phyloP scores from a whole-genome alignment of 148 eudicot species.

The Simmondsia chinensis region DNA sequence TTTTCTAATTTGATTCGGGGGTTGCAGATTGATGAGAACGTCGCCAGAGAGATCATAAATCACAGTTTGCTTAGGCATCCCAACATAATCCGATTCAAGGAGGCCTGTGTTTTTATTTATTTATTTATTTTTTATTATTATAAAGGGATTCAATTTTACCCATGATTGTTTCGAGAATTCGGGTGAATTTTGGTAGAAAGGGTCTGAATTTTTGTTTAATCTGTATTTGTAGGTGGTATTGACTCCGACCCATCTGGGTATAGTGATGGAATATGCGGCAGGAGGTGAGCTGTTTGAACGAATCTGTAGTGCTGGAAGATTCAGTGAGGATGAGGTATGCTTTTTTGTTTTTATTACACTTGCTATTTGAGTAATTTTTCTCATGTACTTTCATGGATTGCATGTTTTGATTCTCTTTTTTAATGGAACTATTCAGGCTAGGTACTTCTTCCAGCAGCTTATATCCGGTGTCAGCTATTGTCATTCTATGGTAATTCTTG shows the following conservation, averaged over 20 bases:
- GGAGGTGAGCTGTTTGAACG: conserved; percentile 78
- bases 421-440: conserved; percentile 38
- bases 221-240: conserved; percentile 35
- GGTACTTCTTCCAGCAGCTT: conserved; percentile 86
- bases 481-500: conserved; percentile 48
- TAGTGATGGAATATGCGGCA: conserved; percentile 84
- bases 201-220: background rate
- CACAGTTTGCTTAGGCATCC: conserved; percentile 80
- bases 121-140: background rate
- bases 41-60: conserved; percentile 81
- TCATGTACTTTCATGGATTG: background rate
- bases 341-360: background rate
- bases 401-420: background rate
- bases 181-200: background rate
- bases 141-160: background rate
- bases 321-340: conserved; percentile 71
- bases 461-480: conserved; percentile 80
- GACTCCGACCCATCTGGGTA: conserved; percentile 81
- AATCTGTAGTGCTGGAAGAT: conserved; percentile 69
- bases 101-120: conserved; percentile 25
- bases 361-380: background rate
- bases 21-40: conserved; percentile 73
- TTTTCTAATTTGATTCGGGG: background rate
- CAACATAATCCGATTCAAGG: conserved; percentile 73
- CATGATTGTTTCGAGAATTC: background rate